Conservation (phyloP, 1,284 basidiomycete species). For the Neolentinus lepideus region DNA sequence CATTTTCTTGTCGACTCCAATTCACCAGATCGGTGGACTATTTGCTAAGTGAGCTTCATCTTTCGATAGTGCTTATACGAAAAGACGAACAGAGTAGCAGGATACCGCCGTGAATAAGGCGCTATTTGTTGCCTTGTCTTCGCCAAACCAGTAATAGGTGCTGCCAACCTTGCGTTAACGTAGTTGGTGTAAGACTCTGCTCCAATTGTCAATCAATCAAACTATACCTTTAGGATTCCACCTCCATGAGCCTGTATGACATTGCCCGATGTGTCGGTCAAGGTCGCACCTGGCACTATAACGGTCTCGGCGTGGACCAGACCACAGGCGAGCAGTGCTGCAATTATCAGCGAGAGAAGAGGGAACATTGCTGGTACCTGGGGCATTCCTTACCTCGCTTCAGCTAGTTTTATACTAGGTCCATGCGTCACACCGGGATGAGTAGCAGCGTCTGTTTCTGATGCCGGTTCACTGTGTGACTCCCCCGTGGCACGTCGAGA, state of each 20-base stretch:
- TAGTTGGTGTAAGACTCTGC: background rate
- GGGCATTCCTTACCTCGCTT: too few relatives aligned
- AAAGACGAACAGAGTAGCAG: conserved; percentile 43
- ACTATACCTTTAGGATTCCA: conserved; percentile 45
- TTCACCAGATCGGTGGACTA: conserved; percentile 46
- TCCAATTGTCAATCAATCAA: conserved; percentile 2
- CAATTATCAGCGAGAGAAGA: background rate
- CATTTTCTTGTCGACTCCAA: conserved; percentile 54
- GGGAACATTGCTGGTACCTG: background rate
- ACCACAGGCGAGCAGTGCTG: background rate
- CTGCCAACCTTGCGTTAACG: conserved; percentile 37
- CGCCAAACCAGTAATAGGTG: conserved; percentile 60
- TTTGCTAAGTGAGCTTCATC: background rate
- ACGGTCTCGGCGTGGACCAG: conserved; percentile 16
- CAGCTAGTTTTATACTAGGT: too few relatives aligned
- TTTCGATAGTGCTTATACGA: background rate
- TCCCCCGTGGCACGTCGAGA: too few relatives aligned
- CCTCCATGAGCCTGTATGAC: conserved; percentile 61
- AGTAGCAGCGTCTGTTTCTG: too few relatives aligned
- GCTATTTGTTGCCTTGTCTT: conserved; percentile 55
- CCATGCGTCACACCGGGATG: too few relatives aligned
- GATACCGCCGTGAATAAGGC: conserved; percentile 50
- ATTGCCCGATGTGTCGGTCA: conserved; percentile 57
- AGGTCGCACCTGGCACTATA: conserved; percentile 57
- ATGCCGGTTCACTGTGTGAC: too few relatives aligned